Evolutionary conservation across 1,139 yeast genomes (phyloP).

Genomic region (Hansenula sp.): DNA sequence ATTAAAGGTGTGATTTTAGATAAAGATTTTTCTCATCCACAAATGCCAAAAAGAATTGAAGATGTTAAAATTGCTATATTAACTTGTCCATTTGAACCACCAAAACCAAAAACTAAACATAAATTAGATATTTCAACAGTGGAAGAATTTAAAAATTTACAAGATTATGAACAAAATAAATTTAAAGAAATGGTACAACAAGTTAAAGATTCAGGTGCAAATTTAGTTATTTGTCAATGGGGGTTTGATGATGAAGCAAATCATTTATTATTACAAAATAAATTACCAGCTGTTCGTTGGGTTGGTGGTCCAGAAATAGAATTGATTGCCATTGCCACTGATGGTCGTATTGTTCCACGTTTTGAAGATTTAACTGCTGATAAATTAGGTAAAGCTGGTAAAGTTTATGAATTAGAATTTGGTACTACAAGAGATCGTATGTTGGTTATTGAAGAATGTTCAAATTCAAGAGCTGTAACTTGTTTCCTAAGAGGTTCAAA

Average conservation of each 20-base stretch:
- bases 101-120: conserved; percentile 98
- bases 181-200: conserved; percentile 85
- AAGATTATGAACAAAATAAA: conserved; percentile 86
- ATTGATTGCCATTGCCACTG: conserved; percentile 93
- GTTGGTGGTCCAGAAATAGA: conserved; percentile 98
- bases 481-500: conserved; percentile 93
- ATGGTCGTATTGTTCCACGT: conserved; percentile 95
- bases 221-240: conserved; percentile 98
- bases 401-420: conserved; percentile 81
- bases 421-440: conserved; percentile 97
- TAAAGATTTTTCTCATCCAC: conserved; percentile 97
- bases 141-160: conserved; percentile 88
- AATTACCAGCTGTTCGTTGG: conserved; percentile 97
- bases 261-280: conserved; percentile 81
- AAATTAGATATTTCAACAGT: conserved; percentile 89
- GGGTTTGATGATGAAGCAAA: conserved; percentile 99
- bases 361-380: conserved; percentile 84
- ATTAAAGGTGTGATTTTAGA: conserved; percentile 91
- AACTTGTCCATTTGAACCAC: conserved; percentile 99
- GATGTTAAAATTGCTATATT: conserved; percentile 90
- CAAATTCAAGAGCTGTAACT: conserved; percentile 87
- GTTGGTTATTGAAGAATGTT: conserved; percentile 90
- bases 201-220: conserved; percentile 90
- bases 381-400: conserved; percentile 86
- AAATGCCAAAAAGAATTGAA: conserved; percentile 81